phyloP scores from a whole-genome alignment of 371 early-diverging fungal genomes.

The Actinomortierella wolfii region DNA sequence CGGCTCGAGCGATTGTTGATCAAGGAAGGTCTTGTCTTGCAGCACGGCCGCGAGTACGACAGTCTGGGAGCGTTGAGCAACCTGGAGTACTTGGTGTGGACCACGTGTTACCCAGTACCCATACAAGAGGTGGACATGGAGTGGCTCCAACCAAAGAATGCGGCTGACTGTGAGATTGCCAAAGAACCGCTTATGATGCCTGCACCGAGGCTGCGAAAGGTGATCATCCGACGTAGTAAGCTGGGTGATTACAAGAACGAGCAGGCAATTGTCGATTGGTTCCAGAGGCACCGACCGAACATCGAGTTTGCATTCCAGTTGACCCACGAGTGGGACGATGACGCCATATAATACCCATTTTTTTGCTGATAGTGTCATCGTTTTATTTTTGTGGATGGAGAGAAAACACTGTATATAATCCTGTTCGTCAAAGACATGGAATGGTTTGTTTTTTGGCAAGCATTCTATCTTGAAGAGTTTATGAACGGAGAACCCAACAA shows the following conservation, averaged over 20 bases:
- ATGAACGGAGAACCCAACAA: no score
- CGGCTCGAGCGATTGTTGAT: conserved; percentile 26
- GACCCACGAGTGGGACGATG: conserved; percentile 33
- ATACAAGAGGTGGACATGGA: conserved; percentile 27
- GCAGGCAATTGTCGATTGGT: conserved; percentile 23
- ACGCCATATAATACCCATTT: no score
- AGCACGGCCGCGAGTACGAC: conserved; percentile 40
- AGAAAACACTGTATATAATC: no score
- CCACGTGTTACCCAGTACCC: conserved; percentile 43
- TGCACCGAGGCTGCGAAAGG: conserved; percentile 9
- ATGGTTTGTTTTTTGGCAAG: no score
- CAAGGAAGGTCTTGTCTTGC: conserved; percentile 39
- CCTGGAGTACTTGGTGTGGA: conserved; percentile 35
- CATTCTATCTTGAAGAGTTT: no score
- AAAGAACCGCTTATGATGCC: not conserved
- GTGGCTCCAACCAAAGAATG: conserved; percentile 9
- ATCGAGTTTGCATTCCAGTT: conserved; percentile 17
- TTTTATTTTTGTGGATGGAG: no score
- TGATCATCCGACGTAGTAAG: conserved; percentile 28
- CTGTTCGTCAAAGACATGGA: no score
- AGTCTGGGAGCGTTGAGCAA: conserved; percentile 7
- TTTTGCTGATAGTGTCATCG: no score
- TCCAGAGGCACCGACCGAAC: conserved; percentile 7
- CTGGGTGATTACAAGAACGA: conserved; percentile 10
- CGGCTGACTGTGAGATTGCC: not conserved